phyloP scores from a whole-genome alignment of 352 stramenopile species.

The Aphanomyces invadans region DNA sequence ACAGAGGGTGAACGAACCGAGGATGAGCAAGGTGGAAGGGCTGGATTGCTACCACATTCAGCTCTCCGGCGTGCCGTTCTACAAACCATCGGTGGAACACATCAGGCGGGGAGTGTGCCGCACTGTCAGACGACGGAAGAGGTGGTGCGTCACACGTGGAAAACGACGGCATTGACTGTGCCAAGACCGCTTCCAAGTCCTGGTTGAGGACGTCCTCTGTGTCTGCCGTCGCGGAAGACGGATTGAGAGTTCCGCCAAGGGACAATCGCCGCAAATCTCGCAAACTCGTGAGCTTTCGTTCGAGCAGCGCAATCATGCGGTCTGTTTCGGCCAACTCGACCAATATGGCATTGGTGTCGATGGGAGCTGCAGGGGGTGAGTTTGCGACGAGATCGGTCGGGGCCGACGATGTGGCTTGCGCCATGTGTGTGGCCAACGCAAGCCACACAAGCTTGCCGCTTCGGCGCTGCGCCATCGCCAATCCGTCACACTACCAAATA shows the following conservation, averaged over 20 bases:
- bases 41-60: neutral
- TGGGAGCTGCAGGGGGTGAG: too few species aligned
- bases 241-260: neutral
- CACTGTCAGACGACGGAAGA: neutral
- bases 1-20: neutral
- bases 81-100: neutral
- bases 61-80: neutral
- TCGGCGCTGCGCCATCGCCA: too few species aligned
- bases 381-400: too few species aligned
- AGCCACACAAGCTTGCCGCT: too few species aligned
- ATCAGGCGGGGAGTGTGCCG: neutral
- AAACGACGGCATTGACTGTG: neutral
- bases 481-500: too few species aligned
- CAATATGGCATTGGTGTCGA: neutral
- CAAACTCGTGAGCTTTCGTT: slow-evolving; percentile 3
- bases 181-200: neutral
- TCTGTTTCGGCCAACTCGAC: slow-evolving; percentile 5
- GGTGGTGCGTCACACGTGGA: neutral
- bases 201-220: neutral
- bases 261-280: neutral
- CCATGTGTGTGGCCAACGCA: too few species aligned
- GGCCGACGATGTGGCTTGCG: too few species aligned
- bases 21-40: neutral
- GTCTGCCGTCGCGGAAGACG: too few species aligned
- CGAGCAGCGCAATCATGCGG: neutral